These are phyloP conservation scores for Cadophora malorum DNA, from an alignment of 2,329 filamentous ascomycete species.

Conservation along the genomic window DNA sequence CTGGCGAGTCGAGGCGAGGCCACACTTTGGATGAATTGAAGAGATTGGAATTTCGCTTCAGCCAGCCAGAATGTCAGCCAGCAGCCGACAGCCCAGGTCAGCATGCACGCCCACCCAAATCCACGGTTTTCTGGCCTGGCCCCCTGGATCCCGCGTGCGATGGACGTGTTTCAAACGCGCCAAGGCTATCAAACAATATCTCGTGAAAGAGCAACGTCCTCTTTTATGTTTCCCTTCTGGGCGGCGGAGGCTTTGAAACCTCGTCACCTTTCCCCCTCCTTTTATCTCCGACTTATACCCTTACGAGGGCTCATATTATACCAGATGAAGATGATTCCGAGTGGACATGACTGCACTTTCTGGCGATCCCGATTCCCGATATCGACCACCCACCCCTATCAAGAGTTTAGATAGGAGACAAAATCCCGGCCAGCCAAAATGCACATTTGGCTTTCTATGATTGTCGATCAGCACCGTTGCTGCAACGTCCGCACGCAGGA, in stretches of 20 bases:
- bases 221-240: background rate
- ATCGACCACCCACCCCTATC: background rate
- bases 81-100: background rate
- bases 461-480: background rate
- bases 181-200: constrained; percentile 2
- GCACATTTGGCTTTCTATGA: background rate
- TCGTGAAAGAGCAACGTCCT: background rate
- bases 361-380: constrained; percentile 2
- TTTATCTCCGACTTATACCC: constrained; percentile 9
- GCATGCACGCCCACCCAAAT: background rate
- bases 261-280: background rate
- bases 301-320: background rate
- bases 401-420: background rate
- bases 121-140: background rate
- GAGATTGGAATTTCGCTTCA: background rate
- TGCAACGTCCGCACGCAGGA: background rate
- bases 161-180: constrained; percentile 11
- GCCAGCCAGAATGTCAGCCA: background rate
- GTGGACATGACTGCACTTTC: background rate
- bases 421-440: constrained; percentile 2
- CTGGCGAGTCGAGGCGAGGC: background rate
- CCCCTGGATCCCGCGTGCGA: constrained; percentile 6
- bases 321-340: background rate
- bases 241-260: background rate
- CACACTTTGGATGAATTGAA: constrained; percentile 12